Evolutionary conservation across 2,329 filamentous ascomycete genomes (phyloP), one percentile per base, ranked within the genome.

Genomic region (Ophiostoma himal-ulmi): DNA sequence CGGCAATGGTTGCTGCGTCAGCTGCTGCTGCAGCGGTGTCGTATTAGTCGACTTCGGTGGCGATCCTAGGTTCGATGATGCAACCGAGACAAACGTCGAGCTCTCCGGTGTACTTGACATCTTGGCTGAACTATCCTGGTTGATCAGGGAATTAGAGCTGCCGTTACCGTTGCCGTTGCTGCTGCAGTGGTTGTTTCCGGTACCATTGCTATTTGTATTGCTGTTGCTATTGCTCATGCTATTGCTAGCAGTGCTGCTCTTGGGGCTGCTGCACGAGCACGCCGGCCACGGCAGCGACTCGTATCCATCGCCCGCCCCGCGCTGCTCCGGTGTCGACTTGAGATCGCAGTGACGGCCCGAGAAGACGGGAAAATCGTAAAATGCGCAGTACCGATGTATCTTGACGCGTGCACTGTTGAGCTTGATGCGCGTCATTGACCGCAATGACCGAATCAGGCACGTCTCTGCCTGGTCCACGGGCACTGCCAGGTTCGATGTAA

Each of bases 331-430:
- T 39, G 75, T 77, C 44, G 77, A 76, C 70, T 78, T 78, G 17
- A 85, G 78, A 70, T 85, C 83, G 75, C 83, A 85, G 73, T 84
- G 81, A 70, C 82, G 83, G 37, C 79, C 79, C 0, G 79, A 77
- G 74, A 85, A 85, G 26, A 85, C 78, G 2, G 83, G 83, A 6
- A 81, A 76, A 72, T 85, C 83, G 64, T 79, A 81, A 75, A 85
- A 85, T 10, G 83, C 83, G 72, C 80, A 81, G 74, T 84, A 85
- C 1, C 83, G 80, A 72, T 85, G 83, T 3, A 84, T 74, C 73
- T 85, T 85, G 73, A 84, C 84, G 17, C 83, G 78, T 13, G 83
- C 83, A 75, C 83, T 84, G 74, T 84, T 84, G 22, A 84, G 73
- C 73, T 85, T 85, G 70, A 85, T 84, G 14, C 79, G 79, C 11